Evolutionary conservation across 1,139 yeast species (phyloP).

Genomic region (Blastobotrys elegans): DNA sequence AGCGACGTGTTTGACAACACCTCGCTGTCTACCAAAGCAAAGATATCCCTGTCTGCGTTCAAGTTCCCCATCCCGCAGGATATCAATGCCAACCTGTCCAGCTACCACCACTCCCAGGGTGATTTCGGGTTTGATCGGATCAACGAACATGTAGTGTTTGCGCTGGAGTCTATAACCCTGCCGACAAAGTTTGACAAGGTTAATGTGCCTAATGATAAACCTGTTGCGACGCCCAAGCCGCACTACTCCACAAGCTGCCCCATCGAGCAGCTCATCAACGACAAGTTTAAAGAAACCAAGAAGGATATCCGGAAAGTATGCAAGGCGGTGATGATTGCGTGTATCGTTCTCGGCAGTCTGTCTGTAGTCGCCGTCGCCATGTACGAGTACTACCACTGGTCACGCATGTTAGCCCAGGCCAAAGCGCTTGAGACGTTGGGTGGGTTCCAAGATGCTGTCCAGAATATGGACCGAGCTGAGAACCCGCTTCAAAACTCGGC

Average conservation of each 20-base stretch:
- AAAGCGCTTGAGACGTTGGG: conserved; percentile 16
- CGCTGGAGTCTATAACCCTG: conserved; percentile 1
- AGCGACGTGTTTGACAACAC: conserved; percentile 17
- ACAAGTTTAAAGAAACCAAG: neutral
- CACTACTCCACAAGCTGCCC: conserved; percentile 5
- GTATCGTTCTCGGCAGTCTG: conserved; percentile 14
- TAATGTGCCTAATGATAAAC: neutral
- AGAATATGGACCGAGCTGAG: conserved; percentile 12
- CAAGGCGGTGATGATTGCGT: neutral
- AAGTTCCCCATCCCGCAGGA: conserved; percentile 10
- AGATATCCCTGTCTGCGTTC: conserved; percentile 17
- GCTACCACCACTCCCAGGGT: neutral
- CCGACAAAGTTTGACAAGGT: neutral
- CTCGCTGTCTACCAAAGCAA: conserved; percentile 14
- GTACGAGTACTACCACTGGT: conserved; percentile 20
- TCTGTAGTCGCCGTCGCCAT: conserved; percentile 14
- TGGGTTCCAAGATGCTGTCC: conserved; percentile 17
- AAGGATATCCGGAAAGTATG: neutral
- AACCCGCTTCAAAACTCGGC: conserved; percentile 9
- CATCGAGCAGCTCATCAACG: neutral
- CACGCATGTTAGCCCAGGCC: conserved; percentile 14
- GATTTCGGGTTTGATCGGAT: conserved; percentile 6
- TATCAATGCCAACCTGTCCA: conserved; percentile 1
- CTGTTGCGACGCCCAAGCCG: neutral
- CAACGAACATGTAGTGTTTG: neutral